Evolutionary conservation across 345 rosid species (phyloP).

Genomic region (Excoecaria agallocha): DNA sequence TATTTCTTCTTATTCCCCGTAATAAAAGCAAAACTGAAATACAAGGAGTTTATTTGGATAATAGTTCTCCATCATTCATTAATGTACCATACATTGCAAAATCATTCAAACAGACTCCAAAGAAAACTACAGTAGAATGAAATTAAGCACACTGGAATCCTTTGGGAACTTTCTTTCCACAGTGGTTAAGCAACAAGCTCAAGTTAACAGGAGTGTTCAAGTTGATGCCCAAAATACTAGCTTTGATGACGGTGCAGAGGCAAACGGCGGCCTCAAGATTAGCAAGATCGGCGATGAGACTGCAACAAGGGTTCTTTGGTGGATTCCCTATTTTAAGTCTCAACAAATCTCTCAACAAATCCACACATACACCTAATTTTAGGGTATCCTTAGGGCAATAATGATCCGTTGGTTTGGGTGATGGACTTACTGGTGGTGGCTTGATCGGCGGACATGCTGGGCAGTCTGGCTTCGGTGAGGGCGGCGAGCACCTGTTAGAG

Average conservation of each 20-base stretch:
- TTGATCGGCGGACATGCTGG: not conserved
- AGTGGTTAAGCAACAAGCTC: constrained; percentile 51
- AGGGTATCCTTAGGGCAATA: constrained; percentile 40
- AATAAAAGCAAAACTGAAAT: too few relatives aligned
- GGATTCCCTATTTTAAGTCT: constrained; percentile 36
- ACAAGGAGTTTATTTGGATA: too few relatives aligned
- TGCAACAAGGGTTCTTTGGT: constrained; percentile 47
- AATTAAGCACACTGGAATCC: constrained; percentile 17
- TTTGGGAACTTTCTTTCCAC: constrained; percentile 47
- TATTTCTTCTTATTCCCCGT: too few relatives aligned
- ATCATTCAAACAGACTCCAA: too few relatives aligned
- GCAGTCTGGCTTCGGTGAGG: not conserved
- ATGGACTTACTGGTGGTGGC: not conserved
- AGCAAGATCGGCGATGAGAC: constrained; percentile 46
- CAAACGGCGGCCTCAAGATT: constrained; percentile 66
- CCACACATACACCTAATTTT: constrained; percentile 51
- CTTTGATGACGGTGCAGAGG: constrained; percentile 62
- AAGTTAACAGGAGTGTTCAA: constrained; percentile 53
- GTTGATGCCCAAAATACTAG: constrained; percentile 49
- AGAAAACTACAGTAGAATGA: not conserved
- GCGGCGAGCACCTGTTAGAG: constrained; percentile 20
- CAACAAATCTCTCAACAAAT: constrained; percentile 37
- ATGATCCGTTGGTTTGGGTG: not conserved
- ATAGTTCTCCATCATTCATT: too few relatives aligned
- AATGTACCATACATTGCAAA: too few relatives aligned